Percentiles rank a stretch among this genome's conserved stretches.
phyloP scores from a whole-genome alignment of 2,329 filamentous ascomycete species.

The Ophiocordyceps camponoti-leonardi region DNA sequence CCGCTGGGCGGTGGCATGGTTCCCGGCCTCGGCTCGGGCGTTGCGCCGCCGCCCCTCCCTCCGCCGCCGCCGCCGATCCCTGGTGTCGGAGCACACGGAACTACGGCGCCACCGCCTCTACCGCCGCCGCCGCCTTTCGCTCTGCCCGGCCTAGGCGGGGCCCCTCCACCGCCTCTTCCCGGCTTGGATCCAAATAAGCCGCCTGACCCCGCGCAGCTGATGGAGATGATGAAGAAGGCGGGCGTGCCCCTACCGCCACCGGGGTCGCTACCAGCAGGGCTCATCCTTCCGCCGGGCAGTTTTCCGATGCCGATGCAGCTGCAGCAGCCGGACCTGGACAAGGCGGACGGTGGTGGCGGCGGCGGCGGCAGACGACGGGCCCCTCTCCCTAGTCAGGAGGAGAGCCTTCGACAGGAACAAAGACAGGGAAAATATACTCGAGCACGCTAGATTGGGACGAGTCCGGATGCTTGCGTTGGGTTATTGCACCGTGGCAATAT shows the following conservation, averaged over 20 bases:
- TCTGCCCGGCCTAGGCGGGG: conserved; percentile 29
- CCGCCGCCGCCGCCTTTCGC: conserved; percentile 38
- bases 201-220: conserved; percentile 40
- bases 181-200: conserved; percentile 42
- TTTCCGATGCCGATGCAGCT: conserved; percentile 18
- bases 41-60: conserved; percentile 17
- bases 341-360: conserved; percentile 18
- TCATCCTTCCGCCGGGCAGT: conserved; percentile 21
- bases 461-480: neutral
- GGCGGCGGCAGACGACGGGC: conserved; percentile 32
- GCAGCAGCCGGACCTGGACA: conserved; percentile 14
- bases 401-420: conserved; percentile 66
- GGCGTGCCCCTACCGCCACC: conserved; percentile 44
- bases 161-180: conserved; percentile 31
- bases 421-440: conserved; percentile 43
- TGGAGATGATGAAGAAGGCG: conserved; percentile 48
- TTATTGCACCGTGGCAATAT: neutral
- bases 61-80: conserved; percentile 27
- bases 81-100: conserved; percentile 23
- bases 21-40: conserved; percentile 24
- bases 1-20: conserved; percentile 22
- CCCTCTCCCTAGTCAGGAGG: conserved; percentile 68
- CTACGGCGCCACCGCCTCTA: conserved; percentile 17
- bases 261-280: conserved; percentile 23
- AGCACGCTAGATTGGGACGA: conserved; percentile 20